Evolutionary conservation across 306 rosid species (phyloP).

Genomic region (Begonia loranthoides): DNA sequence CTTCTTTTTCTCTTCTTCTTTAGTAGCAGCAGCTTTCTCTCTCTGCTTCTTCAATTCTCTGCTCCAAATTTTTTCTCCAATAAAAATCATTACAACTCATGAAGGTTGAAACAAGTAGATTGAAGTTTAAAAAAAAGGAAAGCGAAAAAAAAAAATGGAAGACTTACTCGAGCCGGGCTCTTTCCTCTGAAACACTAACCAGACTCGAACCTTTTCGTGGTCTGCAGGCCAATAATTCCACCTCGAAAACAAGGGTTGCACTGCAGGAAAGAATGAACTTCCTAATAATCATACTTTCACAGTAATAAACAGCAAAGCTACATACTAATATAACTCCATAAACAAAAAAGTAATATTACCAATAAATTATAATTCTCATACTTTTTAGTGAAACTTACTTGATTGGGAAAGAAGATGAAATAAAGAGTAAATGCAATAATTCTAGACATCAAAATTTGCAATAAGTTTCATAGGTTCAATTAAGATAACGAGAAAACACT

Average conservation of each 20-base stretch:
- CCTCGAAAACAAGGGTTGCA: slow-evolving; percentile 82
- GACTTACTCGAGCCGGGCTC: slow-evolving; percentile 92
- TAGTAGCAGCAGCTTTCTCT: slow-evolving; percentile 68
- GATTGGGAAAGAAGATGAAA: no score
- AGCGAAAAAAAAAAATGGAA: not conserved
- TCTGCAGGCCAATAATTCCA: slow-evolving; percentile 80
- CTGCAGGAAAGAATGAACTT: slow-evolving; percentile 25
- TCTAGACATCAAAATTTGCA: no score
- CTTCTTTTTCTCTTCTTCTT: slow-evolving; percentile 82
- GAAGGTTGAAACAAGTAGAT: not conserved
- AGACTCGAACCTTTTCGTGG: slow-evolving; percentile 83
- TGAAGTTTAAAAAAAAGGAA: no score
- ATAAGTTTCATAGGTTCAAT: no score
- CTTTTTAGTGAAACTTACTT: not conserved
- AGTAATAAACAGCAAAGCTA: no score
- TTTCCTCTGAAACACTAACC: slow-evolving; percentile 85
- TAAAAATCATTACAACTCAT: not conserved
- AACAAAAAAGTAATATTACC: not conserved
- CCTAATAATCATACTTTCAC: not conserved
- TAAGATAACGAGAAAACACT: not conserved
- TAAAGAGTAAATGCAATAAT: no score
- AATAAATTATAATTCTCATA: not conserved
- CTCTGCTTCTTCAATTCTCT: slow-evolving; percentile 95
- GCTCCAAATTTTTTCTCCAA: not conserved
- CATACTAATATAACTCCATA: no score